Evolutionary conservation across 768 basidiomycete genomes (phyloP).

Genomic region (Daedaleopsis sinensis): DNA sequence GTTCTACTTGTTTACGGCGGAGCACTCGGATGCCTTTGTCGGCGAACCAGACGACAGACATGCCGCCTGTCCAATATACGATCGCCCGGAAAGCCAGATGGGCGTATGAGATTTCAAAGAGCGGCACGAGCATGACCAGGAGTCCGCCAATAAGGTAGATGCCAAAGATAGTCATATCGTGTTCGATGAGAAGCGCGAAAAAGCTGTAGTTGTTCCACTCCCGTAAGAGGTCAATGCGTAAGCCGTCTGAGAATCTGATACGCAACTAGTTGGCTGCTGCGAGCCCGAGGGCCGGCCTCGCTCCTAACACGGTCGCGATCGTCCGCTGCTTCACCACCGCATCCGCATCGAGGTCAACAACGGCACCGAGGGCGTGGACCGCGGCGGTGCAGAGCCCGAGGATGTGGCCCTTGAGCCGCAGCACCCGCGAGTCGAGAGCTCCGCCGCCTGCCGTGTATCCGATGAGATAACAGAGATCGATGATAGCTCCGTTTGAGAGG

Average conservation of each 20-base stretch:
- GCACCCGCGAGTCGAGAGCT: background rate
- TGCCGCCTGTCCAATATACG: constrained; percentile 8
- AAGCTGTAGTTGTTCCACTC: background rate
- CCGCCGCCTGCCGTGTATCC: constrained; percentile 12
- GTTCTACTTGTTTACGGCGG: background rate
- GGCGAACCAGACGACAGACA: constrained; percentile 11
- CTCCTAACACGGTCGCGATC: constrained; percentile 8
- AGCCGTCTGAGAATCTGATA: background rate
- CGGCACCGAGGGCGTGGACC: constrained; percentile 13
- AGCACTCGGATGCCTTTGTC: background rate
- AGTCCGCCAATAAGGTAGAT: constrained; percentile 9
- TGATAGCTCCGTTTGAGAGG: constrained; percentile 13
- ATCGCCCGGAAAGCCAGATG: constrained; percentile 7
- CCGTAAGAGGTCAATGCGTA: no score
- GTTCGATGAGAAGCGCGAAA: constrained; percentile 1
- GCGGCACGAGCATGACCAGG: background rate
- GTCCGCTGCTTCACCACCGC: constrained; percentile 9
- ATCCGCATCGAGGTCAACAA: constrained; percentile 8
- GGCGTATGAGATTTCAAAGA: background rate
- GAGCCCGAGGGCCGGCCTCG: background rate
- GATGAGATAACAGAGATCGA: constrained; percentile 7
- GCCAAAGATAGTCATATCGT: constrained; percentile 5
- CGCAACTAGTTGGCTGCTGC: constrained; percentile 6
- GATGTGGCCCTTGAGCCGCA: background rate
- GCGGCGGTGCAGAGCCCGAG: constrained; percentile 12